Evolutionary conservation across 1,139 yeast species (phyloP), one percentile per base, ranked within the genome.

Genomic region (Suhomyces guaymorum): DNA sequence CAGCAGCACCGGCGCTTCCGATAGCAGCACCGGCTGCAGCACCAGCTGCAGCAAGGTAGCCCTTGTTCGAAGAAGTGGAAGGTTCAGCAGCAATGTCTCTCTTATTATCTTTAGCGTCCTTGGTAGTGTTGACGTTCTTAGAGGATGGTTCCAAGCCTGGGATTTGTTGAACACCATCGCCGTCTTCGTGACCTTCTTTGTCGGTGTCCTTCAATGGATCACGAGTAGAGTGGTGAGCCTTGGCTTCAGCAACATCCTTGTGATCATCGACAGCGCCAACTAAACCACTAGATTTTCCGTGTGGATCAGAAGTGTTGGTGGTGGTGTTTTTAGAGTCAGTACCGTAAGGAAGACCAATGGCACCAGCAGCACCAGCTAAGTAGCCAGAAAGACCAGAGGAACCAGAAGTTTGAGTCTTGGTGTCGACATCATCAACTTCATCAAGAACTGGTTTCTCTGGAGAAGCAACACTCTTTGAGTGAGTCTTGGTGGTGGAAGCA

Each of bases 201-300:
- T 27, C 37, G 15, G 33, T 6, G 3, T 32, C 39, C 19, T 33
- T 19, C 15, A 35, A 22, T 2, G 37, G 30, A n/a, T 30, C 33
- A 4, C 30, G 36, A 19, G 31, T 22, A 4, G 39, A 19, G 13
- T 35, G 42, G 34, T 55, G 59, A 13, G 50, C 41, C 15, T 59
- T 57, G 17, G 52, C 47, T 11, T 47, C 32, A 3, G 44, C 47
- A 21, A 59, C 61, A 18, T 52, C 55, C 5, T 52, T 54, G 35
- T 42, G 39, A 15, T 43, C 43, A 14, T 41, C 57, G 4, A 59
- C 61, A 7, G 52, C 52, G 27, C 43, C 48, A 21, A 55, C 47
- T 37, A 59, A 47, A 4, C 38, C 38, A 22, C 22, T 21, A 11
- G 30, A 16, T 8, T n/a, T 11, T 18, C 39, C 43, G n/a, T 36